These are phyloP conservation scores for Pseudisothecium myosuroides DNA, from an alignment of 225 moss, liverwort and hornwort species.

Conservation along the genomic window DNA sequence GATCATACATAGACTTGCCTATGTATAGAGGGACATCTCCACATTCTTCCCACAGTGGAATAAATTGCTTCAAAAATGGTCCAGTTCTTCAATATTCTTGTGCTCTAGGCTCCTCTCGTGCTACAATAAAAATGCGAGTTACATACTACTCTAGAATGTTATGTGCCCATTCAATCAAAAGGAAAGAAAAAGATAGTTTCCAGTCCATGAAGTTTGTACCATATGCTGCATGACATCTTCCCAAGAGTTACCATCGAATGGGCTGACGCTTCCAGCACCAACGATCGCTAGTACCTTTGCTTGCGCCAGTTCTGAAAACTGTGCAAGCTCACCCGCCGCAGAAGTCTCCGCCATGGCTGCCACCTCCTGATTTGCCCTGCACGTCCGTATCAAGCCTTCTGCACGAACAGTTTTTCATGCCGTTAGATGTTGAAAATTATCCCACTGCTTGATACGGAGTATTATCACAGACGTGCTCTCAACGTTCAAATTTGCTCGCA, in stretches of 20 bases:
- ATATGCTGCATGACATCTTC: conserved; percentile 76
- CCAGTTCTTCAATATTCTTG: not conserved
- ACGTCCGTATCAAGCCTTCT: not conserved
- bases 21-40: too few relatives aligned
- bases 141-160: not conserved
- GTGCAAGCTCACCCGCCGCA: not conserved
- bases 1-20: not conserved
- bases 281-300: conserved; percentile 61
- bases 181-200: not conserved
- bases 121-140: not conserved
- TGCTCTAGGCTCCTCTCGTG: not conserved
- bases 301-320: conserved; percentile 46
- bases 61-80: not conserved
- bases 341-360: conserved; percentile 6
- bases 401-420: not conserved
- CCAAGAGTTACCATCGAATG: conserved; percentile 64
- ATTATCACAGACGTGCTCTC: not conserved
- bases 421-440: not conserved
- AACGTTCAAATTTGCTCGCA: not conserved
- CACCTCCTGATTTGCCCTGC: not conserved
- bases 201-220: conserved; percentile 30
- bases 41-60: not conserved
- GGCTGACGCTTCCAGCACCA: conserved; percentile 57
- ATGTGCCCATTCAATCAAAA: not conserved
- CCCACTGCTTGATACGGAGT: not conserved